These are phyloP conservation scores for Amaranthus cruentus DNA, from an alignment of 148 eudicot species.

Conservation along the genomic window DNA sequence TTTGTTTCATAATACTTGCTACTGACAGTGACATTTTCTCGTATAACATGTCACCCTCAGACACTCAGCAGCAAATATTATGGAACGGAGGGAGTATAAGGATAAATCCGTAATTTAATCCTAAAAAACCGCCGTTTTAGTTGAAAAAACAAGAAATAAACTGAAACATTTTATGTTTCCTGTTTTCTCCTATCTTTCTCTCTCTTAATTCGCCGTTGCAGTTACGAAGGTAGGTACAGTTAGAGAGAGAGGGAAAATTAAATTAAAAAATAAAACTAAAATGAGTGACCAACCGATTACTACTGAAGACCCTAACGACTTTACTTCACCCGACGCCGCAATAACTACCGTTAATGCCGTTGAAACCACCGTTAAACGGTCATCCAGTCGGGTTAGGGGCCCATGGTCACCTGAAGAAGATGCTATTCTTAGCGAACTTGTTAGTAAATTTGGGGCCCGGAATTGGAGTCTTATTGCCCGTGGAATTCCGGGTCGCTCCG, in stretches of 20 bases:
- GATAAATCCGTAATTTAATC: background rate
- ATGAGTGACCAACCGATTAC: constrained; percentile 25
- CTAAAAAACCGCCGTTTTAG: constrained; percentile 12
- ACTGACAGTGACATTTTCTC: no score
- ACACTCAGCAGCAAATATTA: no score
- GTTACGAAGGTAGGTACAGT: constrained; percentile 28
- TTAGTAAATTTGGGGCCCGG: constrained; percentile 49
- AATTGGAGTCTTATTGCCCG: constrained; percentile 69
- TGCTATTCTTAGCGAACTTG: constrained; percentile 38
- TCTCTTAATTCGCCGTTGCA: constrained; percentile 11
- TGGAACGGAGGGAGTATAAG: background rate
- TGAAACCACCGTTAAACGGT: constrained; percentile 6
- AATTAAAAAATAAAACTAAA: background rate
- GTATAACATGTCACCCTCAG: no score
- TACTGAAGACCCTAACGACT: constrained; percentile 30
- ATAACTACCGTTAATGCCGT: background rate
- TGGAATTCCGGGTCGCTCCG: constrained; percentile 63
- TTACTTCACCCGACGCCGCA: constrained; percentile 22
- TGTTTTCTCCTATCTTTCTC: background rate
- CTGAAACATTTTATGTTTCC: background rate
- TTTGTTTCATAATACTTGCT: no score
- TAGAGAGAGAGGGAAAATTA: background rate
- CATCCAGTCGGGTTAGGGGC: constrained; percentile 30
- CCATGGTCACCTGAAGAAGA: constrained; percentile 72
- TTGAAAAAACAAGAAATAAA: background rate